Evolutionary conservation across 805 yeast species (phyloP), one percentile per base, ranked within the genome.

Genomic region (Nakazawaea anatomiae): DNA sequence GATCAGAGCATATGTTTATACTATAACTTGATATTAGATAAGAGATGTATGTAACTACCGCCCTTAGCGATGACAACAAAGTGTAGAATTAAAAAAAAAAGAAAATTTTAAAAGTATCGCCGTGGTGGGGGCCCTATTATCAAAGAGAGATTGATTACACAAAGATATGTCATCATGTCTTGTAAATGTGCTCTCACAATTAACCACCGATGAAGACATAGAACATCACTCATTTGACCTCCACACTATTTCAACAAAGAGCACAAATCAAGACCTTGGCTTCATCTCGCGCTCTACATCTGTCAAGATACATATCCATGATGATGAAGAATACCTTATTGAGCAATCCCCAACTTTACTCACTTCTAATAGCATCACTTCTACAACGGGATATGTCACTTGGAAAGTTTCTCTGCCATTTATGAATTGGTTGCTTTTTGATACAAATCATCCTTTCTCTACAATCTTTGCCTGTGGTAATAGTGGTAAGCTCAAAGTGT

Each of bases 331-430:
- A n/a, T 57, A 61, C 39, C 38, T 36, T n/a, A 45, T 67, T n/a
- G 55, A 61, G 12, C 76, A 72, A 48, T 68, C 74, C 0, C 49
- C 66, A 3, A 57, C 69, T 0, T 55, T 61, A 0, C 57, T 71
- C 45, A 57, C 69, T 9, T 69, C 74, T 2, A 61, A 64, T 29
- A 57, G 60, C 0, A 60, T 68, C 30, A 40, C 65, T 12, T 69
- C 76, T 18, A 75, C 85, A 4, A 83, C 89, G 0, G 90, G 90
- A 10, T 85, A 77, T 53, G 75, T 83, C 4, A 67, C 83, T 39
- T 84, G 90, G 90, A 67, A 68, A 41, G 68, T 80, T 1, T 70
- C 82, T 1, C 70, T 74, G 2, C 59, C 68, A 2, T 66, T 84
- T 39, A 72, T 72, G 1, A 75, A 80, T 42, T 84, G 89, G 89